Evolutionary conservation across 306 rosid species (phyloP).

Genomic region (Notholithocarpus densiflorus): DNA sequence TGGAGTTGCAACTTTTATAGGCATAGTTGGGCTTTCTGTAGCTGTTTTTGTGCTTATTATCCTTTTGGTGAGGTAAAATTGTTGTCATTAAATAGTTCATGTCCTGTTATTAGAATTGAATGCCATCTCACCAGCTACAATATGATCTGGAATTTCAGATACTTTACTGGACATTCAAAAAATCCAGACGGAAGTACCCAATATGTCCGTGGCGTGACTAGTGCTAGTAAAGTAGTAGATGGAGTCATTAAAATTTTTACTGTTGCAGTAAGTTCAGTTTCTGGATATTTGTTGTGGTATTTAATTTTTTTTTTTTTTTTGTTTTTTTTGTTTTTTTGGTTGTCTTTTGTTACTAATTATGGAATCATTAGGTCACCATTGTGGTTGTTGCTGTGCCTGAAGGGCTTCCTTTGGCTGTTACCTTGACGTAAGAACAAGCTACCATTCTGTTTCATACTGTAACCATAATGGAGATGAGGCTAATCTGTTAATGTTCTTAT

Average conservation of each 20-base stretch:
- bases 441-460: constrained; percentile 12
- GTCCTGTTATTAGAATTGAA: background rate
- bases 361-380: constrained; percentile 83
- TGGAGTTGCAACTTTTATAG: constrained; percentile 96
- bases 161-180: constrained; percentile 66
- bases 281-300: constrained; percentile 9
- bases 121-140: constrained; percentile 20
- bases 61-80: constrained; percentile 74
- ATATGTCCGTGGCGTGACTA: constrained; percentile 57
- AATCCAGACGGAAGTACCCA: constrained; percentile 40
- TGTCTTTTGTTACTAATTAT: constrained; percentile 24
- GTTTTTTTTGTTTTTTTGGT: background rate
- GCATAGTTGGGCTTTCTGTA: constrained; percentile 88
- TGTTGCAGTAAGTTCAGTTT: constrained; percentile 74
- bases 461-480: constrained; percentile 3
- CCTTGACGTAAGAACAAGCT: constrained; percentile 73
- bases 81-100: constrained; percentile 6
- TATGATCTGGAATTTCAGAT: constrained; percentile 49
- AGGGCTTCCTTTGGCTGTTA: constrained; percentile 98
- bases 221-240: constrained; percentile 46
- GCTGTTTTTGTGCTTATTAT: constrained; percentile 75
- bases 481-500: background rate
- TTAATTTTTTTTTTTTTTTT: background rate
- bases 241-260: constrained; percentile 80
- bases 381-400: constrained; percentile 99